Evolutionary conservation across 139 green algal species (phyloP).

Genomic region (Marvania coccoides): DNA sequence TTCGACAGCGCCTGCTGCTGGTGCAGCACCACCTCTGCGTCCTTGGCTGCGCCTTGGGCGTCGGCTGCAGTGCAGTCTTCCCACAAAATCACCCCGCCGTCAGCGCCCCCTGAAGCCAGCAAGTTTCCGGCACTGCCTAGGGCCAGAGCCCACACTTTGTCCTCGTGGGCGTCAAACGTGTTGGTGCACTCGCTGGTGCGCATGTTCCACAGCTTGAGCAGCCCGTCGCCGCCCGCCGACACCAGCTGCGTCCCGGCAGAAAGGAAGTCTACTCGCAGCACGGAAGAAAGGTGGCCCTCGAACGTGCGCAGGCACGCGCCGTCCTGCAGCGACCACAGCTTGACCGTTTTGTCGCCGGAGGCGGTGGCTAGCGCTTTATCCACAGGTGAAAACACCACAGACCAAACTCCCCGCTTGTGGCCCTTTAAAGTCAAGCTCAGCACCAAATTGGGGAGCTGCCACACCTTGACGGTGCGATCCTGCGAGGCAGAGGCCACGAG

Average conservation of each 20-base stretch:
- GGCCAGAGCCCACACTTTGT: constrained; percentile 79
- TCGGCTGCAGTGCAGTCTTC: constrained; percentile 63
- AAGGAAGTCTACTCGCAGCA: constrained; percentile 74
- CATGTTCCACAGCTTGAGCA: constrained; percentile 92
- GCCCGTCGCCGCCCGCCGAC: constrained; percentile 78
- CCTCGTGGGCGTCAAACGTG: constrained; percentile 92
- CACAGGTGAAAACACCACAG: constrained; percentile 79
- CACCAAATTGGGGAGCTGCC: constrained; percentile 73
- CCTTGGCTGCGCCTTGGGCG: constrained; percentile 33
- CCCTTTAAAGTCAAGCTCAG: constrained; percentile 50
- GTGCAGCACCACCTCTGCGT: constrained; percentile 41
- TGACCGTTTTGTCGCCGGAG: constrained; percentile 76
- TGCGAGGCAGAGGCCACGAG: constrained; percentile 68
- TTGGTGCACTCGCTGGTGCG: constrained; percentile 59
- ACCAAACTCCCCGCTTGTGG: constrained; percentile 93
- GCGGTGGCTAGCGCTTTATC: constrained; percentile 58
- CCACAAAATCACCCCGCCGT: constrained; percentile 78
- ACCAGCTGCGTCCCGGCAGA: constrained; percentile 74
- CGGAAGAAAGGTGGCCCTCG: constrained; percentile 82
- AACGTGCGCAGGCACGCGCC: constrained; percentile 83
- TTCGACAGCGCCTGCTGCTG: constrained; percentile 77
- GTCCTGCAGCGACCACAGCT: constrained; percentile 80
- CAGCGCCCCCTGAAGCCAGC: constrained; percentile 67
- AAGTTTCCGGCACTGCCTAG: constrained; percentile 9
- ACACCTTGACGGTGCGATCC: constrained; percentile 82